phyloP scores from a whole-genome alignment of 352 stramenopile species.

The Globisporangium carolinianum region DNA sequence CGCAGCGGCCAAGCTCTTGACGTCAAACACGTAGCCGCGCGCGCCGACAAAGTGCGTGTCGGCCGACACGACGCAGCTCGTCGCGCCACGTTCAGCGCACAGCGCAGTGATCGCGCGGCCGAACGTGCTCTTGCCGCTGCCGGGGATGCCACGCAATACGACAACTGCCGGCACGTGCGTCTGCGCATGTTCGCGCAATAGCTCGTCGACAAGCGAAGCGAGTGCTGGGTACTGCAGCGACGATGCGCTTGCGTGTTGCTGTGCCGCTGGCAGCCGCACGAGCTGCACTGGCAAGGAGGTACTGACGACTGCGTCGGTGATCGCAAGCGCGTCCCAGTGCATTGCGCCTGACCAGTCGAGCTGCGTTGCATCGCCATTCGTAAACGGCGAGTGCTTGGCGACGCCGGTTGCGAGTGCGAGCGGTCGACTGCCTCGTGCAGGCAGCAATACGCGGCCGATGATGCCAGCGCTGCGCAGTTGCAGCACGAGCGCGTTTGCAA shows the following conservation, averaged over 20 bases:
- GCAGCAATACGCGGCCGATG: constrained; percentile 19
- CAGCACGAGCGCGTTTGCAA: constrained; percentile 33
- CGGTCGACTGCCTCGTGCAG: constrained; percentile 1
- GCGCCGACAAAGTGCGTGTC: constrained; percentile 61
- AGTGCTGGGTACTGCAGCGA: constrained; percentile 27
- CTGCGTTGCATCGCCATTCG: neutral
- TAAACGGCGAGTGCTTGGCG: neutral
- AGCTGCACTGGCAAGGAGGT: constrained; percentile 12
- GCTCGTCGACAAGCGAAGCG: constrained; percentile 23
- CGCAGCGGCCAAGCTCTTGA: constrained; percentile 32
- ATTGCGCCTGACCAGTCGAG: constrained; percentile 13
- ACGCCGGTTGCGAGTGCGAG: constrained; percentile 13
- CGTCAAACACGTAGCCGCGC: constrained; percentile 60
- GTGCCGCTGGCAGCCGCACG: constrained; percentile 14
- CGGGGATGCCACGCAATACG: constrained; percentile 63
- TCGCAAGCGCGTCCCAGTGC: constrained; percentile 6
- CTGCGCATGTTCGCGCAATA: constrained; percentile 21
- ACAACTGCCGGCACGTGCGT: constrained; percentile 28
- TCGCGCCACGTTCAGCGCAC: constrained; percentile 17
- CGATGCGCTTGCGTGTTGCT: neutral
- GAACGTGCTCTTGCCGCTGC: constrained; percentile 66
- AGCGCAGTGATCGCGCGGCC: constrained; percentile 32
- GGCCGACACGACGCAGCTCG: constrained; percentile 42
- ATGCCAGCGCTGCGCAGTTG: constrained; percentile 39
- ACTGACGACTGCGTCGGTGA: constrained; percentile 1